Conservation (phyloP, 345 rosid genomes). For the Gynandropsis gynandra region DNA sequence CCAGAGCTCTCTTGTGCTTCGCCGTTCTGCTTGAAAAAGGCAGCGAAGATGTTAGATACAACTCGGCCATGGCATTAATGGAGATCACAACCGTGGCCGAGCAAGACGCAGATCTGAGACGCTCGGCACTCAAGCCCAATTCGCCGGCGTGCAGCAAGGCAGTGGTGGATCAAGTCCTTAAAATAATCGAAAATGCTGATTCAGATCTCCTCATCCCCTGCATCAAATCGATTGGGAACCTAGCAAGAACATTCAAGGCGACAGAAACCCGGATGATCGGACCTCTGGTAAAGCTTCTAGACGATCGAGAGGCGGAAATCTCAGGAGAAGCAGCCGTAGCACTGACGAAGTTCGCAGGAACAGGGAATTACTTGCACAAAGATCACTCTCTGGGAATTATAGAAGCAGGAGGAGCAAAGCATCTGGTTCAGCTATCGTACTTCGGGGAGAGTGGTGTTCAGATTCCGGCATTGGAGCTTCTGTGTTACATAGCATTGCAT, state of each 20-base stretch:
- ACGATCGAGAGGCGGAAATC: constrained; percentile 54
- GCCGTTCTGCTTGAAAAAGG: constrained; percentile 86
- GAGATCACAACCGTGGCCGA: constrained; percentile 87
- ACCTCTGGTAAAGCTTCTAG: constrained; percentile 72
- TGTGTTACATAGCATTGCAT: constrained; percentile 51
- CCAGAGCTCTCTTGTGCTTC: constrained; percentile 89
- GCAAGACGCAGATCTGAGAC: constrained; percentile 67
- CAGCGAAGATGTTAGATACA: constrained; percentile 54
- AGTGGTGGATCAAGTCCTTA: constrained; percentile 70
- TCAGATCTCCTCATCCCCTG: constrained; percentile 53
- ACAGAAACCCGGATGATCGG: constrained; percentile 66
- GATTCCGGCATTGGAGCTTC: constrained; percentile 43
- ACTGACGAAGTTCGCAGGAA: constrained; percentile 59
- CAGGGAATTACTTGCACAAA: constrained; percentile 59
- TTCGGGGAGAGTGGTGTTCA: constrained; percentile 58
- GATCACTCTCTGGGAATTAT: constrained; percentile 75
- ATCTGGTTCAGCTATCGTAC: constrained; percentile 61
- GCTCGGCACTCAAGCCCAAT: constrained; percentile 92
- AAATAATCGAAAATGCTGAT: constrained; percentile 55
- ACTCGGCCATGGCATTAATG: constrained; percentile 95
- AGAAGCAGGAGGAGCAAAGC: constrained; percentile 59
- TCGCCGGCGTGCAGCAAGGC: constrained; percentile 92
- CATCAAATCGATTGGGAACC: constrained; percentile 58
- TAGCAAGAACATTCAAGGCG: constrained; percentile 79
- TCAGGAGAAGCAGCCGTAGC: constrained; percentile 56